phyloP scores from a whole-genome alignment of 768 basidiomycete species.

The Hygrophorus russula region DNA sequence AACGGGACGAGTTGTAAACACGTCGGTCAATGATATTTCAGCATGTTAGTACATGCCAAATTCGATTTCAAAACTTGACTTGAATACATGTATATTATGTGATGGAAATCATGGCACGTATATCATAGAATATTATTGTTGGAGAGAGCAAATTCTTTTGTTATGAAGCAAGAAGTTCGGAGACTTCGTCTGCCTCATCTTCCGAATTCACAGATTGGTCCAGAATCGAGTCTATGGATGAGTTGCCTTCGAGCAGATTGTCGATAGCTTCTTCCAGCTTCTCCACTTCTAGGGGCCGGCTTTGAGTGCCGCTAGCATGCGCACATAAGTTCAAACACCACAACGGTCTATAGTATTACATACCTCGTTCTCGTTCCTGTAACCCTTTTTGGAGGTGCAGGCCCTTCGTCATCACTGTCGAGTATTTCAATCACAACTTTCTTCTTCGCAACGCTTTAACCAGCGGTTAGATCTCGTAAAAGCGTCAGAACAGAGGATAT shows the following conservation, averaged over 20 bases:
- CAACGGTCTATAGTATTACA: not conserved
- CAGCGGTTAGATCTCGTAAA: not conserved
- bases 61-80: too few relatives aligned
- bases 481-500: not conserved
- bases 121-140: not conserved
- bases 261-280: slow-evolving; percentile 29
- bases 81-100: too few relatives aligned
- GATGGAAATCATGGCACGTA: too few relatives aligned
- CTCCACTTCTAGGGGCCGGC: slow-evolving; percentile 25
- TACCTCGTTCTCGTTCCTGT: not conserved
- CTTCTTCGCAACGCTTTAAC: slow-evolving; percentile 28
- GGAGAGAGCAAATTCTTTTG: not conserved
- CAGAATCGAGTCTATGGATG: slow-evolving; percentile 37
- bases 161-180: slow-evolving; percentile 24
- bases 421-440: slow-evolving; percentile 28
- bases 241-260: slow-evolving; percentile 22
- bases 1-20: not conserved
- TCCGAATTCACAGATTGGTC: slow-evolving; percentile 30
- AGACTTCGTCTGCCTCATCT: slow-evolving; percentile 43
- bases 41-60: too few relatives aligned
- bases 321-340: not conserved
- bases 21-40: too few relatives aligned
- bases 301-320: slow-evolving; percentile 8
- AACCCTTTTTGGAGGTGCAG: slow-evolving; percentile 5
- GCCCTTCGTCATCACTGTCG: slow-evolving; percentile 20